phyloP scores from a whole-genome alignment of 805 yeast species.

The Yarrowia sp. region DNA sequence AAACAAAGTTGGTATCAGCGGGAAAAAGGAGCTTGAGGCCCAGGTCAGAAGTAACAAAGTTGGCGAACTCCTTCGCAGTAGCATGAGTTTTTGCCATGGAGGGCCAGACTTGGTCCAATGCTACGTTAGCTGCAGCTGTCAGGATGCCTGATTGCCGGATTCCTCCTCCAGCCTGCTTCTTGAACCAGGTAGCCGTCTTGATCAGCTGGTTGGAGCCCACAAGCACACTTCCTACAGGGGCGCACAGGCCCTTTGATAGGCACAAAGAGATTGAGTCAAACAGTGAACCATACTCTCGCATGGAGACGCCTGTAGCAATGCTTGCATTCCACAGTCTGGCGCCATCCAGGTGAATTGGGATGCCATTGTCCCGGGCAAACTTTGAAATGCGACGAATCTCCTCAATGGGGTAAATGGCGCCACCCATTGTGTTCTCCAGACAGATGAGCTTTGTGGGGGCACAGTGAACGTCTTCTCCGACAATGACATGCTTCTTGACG shows the following conservation, averaged over 20 bases:
- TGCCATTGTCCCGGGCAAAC: conserved; percentile 67
- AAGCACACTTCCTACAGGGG: conserved; percentile 89
- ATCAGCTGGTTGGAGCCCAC: conserved; percentile 71
- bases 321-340: conserved; percentile 96
- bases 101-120: conserved; percentile 75
- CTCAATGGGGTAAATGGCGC: conserved; percentile 78
- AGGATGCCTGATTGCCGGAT: conserved; percentile 86
- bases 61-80: conserved; percentile 59
- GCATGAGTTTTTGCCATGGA: conserved; percentile 60
- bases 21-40: conserved; percentile 74
- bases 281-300: conserved; percentile 71
- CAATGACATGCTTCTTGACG: conserved; percentile 65
- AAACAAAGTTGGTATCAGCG: conserved; percentile 83
- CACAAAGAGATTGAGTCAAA: conserved; percentile 93
- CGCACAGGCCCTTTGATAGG: conserved; percentile 87
- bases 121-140: conserved; percentile 79
- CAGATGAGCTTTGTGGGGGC: conserved; percentile 89
- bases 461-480: conserved; percentile 82
- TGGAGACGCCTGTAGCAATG: conserved; percentile 70
- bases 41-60: conserved; percentile 42
- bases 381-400: conserved; percentile 74
- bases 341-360: conserved; percentile 85
- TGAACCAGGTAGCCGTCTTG: conserved; percentile 78
- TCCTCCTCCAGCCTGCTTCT: conserved; percentile 94
- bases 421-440: conserved; percentile 88